Evolutionary conservation across 2,329 filamentous ascomycete species (phyloP).

Genomic region (Didymella segeticola): DNA sequence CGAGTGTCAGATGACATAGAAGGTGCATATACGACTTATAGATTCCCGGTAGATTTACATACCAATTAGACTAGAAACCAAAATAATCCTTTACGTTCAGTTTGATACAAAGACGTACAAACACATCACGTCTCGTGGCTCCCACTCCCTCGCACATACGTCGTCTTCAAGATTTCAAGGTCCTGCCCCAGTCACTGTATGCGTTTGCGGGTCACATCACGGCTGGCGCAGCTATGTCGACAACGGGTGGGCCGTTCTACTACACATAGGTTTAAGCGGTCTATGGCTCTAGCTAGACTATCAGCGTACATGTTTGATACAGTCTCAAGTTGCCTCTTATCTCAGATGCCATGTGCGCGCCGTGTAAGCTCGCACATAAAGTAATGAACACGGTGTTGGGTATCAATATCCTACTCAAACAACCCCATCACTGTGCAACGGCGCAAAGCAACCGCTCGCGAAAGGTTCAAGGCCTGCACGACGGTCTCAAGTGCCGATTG

Average conservation of each 20-base stretch:
- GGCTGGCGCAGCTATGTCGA: conserved; percentile 53
- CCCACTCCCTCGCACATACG: background rate
- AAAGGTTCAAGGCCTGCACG: conserved; percentile 9
- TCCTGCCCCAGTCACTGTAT: conserved; percentile 19
- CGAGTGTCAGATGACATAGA: conserved; percentile 1
- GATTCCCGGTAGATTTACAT: conserved; percentile 19
- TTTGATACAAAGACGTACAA: background rate
- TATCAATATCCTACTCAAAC: background rate
- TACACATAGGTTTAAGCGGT: conserved; percentile 51
- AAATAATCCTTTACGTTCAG: background rate
- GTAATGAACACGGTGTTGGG: background rate
- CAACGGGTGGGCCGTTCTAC: conserved; percentile 56
- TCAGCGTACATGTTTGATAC: background rate
- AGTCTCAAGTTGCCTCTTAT: too few species aligned
- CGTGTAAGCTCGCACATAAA: background rate
- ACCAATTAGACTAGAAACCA: conserved; percentile 21
- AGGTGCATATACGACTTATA: conserved; percentile 16
- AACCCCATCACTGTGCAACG: background rate
- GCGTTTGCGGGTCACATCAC: conserved; percentile 41
- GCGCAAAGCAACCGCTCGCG: background rate
- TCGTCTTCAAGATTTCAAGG: background rate
- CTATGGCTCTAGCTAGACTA: conserved; percentile 5
- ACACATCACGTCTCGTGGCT: background rate
- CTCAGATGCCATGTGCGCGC: too few species aligned
- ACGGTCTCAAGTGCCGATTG: conserved; percentile 22